Conservation (phyloP, 805 yeast genomes). For the Hanseniaspora lindneri region DNA sequence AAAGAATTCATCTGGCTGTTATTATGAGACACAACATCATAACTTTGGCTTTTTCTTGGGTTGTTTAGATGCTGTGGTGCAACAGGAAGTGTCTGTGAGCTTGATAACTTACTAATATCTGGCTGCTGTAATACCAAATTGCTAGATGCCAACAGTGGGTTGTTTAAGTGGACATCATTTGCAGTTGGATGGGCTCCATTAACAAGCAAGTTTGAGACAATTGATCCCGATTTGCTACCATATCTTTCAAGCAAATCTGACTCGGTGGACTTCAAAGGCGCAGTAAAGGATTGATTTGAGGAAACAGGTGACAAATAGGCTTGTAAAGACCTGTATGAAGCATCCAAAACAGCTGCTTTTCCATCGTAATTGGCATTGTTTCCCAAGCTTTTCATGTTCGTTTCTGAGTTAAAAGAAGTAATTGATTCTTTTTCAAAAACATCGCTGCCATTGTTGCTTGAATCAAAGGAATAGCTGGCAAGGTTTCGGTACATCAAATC, state of each 20-base stretch:
- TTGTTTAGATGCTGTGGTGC: too few species aligned
- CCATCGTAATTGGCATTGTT: too few species aligned
- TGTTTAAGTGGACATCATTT: background rate
- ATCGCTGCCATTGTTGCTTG: background rate
- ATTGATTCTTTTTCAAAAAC: conserved; percentile 1
- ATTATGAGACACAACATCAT: too few species aligned
- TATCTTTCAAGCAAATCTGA: background rate
- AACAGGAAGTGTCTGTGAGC: too few species aligned
- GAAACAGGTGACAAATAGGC: background rate
- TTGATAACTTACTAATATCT: background rate
- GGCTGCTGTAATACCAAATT: background rate
- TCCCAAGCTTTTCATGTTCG: too few species aligned
- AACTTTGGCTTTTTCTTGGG: too few species aligned
- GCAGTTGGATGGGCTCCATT: too few species aligned
- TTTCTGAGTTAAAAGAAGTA: conserved; percentile 2
- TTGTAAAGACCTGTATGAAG: too few species aligned
- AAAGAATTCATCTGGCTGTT: too few species aligned
- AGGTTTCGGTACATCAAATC: conserved; percentile 26
- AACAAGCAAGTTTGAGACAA: too few species aligned
- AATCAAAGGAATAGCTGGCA: conserved; percentile 4
- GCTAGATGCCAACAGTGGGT: background rate
- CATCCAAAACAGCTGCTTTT: too few species aligned
- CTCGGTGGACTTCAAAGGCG: too few species aligned
- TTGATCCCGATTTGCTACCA: background rate
- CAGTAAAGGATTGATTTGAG: background rate